Base-by-base conservation (phyloP, 306 rosid species). In the Potentilla sterilis region DNA sequence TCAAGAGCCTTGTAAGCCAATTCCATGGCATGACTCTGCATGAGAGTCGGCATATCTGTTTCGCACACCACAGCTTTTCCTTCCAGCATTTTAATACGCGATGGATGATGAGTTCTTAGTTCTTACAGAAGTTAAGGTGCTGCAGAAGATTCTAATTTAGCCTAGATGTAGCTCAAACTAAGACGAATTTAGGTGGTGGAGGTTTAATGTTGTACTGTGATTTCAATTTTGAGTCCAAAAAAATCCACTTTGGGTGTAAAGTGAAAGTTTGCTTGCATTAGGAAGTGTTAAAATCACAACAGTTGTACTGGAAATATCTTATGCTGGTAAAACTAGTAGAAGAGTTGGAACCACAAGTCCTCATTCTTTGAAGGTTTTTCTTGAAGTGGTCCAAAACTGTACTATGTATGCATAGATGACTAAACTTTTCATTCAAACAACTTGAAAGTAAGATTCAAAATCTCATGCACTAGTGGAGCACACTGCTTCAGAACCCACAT, bases 51-150 rank as follows among this genome's bases (percentile, higher is more conserved):
- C 93, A 89, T 88, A 72, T 92, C 91, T 38, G 88, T 83, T 78
- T 88, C 91, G 35, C 83, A 82, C 81, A 88, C 86, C 77, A 83
- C 88, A 19, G 81, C 90, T 84, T 88, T 92, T 80, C 92, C 93
- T 77, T 92, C 93, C 88, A 89, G 72, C 93, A 89, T 92, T 77
- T 84, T 84, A 24, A 44, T 64, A 67, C 3, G 7, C 12, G 10
- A 24, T 54, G 16, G 24, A 40, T 19, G 7, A 64, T 72, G 44
- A 13, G 68, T 63, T 15, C 37, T 58, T 58, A 9, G 35, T 47
- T 35, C 71, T 22, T 57, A 18, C 52, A 48, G 37, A 66, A 68
- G 10, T 51, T 19, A 44, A 57, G 34, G 22, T 28, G 24, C 68
- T 62, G 37, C 77, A 11, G 76, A 69, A 59, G 41, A 57, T 80